Percentiles rank a stretch among this genome's conserved stretches.
phyloP scores from a whole-genome alignment of 352 stramenopile genomes.

The Phytophthora europaea region DNA sequence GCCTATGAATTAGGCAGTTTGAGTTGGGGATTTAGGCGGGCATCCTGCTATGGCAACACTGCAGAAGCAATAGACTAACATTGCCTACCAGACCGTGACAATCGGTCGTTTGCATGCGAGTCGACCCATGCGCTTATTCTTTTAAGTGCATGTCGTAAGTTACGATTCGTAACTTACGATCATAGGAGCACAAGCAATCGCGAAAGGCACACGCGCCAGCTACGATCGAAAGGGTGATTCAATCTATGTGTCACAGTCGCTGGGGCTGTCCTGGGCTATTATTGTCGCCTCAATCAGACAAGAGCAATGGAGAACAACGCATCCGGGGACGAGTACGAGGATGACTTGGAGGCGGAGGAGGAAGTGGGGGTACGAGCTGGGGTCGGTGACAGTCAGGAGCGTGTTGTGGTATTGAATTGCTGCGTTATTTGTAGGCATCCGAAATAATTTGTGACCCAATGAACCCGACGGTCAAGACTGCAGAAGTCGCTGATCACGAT shows the following conservation, averaged over 20 bases:
- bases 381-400: neutral
- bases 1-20: neutral
- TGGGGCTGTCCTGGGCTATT: constrained; percentile 23
- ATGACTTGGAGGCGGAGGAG: constrained; percentile 16
- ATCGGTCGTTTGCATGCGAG: too few species aligned
- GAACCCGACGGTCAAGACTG: neutral
- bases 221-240: neutral
- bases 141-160: neutral
- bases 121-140: neutral
- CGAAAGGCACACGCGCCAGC: constrained; percentile 9
- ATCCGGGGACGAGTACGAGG: constrained; percentile 13
- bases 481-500: neutral
- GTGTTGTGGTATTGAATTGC: neutral
- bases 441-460: neutral
- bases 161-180: neutral
- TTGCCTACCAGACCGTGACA: too few species aligned
- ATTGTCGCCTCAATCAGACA: constrained; percentile 5
- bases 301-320: constrained; percentile 7
- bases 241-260: neutral
- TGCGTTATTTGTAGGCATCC: constrained; percentile 6
- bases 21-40: too few species aligned
- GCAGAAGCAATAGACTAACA: neutral
- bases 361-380: neutral
- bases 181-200: neutral
- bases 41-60: neutral